Conservation (phyloP, 306 rosid genomes). For the Inga oerstediana region DNA sequence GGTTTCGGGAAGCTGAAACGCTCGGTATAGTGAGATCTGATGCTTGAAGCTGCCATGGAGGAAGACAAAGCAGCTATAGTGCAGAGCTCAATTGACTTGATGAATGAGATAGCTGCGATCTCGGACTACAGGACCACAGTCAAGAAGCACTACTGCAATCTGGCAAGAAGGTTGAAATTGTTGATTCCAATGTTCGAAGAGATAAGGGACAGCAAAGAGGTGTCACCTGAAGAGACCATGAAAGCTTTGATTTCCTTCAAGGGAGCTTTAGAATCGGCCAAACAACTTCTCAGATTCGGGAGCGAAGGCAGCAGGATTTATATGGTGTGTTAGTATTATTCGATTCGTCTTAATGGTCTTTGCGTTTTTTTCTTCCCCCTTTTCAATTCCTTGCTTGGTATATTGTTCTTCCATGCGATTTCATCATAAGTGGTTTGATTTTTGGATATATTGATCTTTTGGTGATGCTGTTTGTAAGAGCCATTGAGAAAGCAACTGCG, state of each 20-base stretch:
- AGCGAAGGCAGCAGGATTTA: constrained; percentile 87
- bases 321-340: constrained; percentile 63
- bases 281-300: constrained; percentile 76
- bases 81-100: constrained; percentile 57
- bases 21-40: constrained; percentile 40
- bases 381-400: not conserved
- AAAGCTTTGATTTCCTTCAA: constrained; percentile 66
- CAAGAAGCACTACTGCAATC: constrained; percentile 89
- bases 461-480: constrained; percentile 7
- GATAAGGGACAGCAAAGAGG: constrained; percentile 66
- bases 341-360: not conserved
- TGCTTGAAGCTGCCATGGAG: constrained; percentile 53
- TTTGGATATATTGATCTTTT: not conserved
- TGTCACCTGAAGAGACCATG: constrained; percentile 45
- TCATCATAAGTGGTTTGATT: not conserved
- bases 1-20: constrained; percentile 11
- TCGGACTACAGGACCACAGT: constrained; percentile 75
- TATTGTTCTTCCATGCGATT: not conserved
- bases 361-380: not conserved
- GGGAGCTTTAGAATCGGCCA: constrained; percentile 69
- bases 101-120: constrained; percentile 75
- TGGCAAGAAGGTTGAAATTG: constrained; percentile 86
- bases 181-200: constrained; percentile 91
- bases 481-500: constrained; percentile 17
- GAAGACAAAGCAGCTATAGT: constrained; percentile 55